These are phyloP conservation scores for Hymenoscyphus fructigenus DNA, from an alignment of 2,329 filamentous ascomycete genomes.

Conservation along the genomic window DNA sequence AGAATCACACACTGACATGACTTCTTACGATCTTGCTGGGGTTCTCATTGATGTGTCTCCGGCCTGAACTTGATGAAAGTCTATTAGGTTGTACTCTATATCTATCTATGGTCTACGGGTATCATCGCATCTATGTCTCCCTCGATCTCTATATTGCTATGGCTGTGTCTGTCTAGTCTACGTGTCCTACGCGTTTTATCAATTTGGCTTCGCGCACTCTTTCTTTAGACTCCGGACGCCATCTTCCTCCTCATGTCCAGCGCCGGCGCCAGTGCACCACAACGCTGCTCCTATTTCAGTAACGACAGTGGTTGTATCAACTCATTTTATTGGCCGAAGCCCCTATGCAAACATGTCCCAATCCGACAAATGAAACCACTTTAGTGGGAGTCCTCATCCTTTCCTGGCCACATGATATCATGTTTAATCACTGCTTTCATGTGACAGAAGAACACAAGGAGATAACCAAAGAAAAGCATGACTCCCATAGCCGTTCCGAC, in stretches of 20 bases:
- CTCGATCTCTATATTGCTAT: neutral
- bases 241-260: neutral
- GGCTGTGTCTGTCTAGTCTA: neutral
- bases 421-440: slow-evolving; percentile 30
- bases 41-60: neutral
- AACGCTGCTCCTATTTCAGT: neutral
- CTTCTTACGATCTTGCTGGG: too few relatives aligned
- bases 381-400: slow-evolving; percentile 35
- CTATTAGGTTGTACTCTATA: neutral
- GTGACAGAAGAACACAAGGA: slow-evolving; percentile 31
- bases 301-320: slow-evolving; percentile 1
- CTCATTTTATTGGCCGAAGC: neutral
- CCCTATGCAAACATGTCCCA: neutral
- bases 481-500: slow-evolving; percentile 40
- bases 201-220: neutral
- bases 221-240: neutral
- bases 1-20: too few relatives aligned
- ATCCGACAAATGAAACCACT: neutral
- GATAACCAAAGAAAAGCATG: slow-evolving; percentile 46
- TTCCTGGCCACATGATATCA: slow-evolving; percentile 36
- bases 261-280: neutral
- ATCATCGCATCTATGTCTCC: neutral
- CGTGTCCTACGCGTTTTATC: neutral
- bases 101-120: slow-evolving; percentile 1
- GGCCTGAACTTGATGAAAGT: neutral